Conservation (phyloP, 495 filamentous ascomycete species). For the Platismatia glauca region DNA sequence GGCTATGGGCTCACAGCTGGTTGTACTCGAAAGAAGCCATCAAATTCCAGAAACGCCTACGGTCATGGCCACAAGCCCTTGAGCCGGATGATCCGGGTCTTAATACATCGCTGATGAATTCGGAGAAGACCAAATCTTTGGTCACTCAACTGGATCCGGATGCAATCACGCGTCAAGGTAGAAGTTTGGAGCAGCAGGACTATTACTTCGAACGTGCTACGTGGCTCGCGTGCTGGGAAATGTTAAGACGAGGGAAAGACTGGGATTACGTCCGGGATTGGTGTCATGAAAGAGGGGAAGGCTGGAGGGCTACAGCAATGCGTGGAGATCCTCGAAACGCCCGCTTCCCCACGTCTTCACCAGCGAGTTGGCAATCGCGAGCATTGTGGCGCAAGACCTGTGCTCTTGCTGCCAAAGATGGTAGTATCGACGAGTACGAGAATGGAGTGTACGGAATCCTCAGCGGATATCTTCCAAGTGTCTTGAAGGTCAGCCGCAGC, state of each 20-base stretch:
- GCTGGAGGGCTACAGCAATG: slow-evolving; percentile 72
- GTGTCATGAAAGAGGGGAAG: slow-evolving; percentile 67
- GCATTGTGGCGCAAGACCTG: slow-evolving; percentile 76
- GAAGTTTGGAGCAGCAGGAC: slow-evolving; percentile 66
- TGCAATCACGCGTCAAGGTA: slow-evolving; percentile 66
- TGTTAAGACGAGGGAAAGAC: slow-evolving; percentile 67
- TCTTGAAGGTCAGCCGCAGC: slow-evolving; percentile 62
- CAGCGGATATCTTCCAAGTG: slow-evolving; percentile 69
- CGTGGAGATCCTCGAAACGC: slow-evolving; percentile 33
- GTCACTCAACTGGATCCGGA: slow-evolving; percentile 94
- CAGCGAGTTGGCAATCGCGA: slow-evolving; percentile 31
- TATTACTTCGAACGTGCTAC: slow-evolving; percentile 76
- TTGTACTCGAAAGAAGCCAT: slow-evolving; percentile 81
- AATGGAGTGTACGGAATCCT: slow-evolving; percentile 82
- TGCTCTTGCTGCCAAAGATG: slow-evolving; percentile 59
- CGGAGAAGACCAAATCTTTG: slow-evolving; percentile 51
- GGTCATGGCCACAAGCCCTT: slow-evolving; percentile 52
- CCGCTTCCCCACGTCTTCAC: background rate
- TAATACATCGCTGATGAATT: slow-evolving; percentile 45
- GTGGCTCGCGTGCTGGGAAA: slow-evolving; percentile 83
- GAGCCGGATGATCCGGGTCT: slow-evolving; percentile 50
- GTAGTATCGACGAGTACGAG: slow-evolving; percentile 66
- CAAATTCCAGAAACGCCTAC: slow-evolving; percentile 77
- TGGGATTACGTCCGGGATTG: slow-evolving; percentile 69
- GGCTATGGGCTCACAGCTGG: slow-evolving; percentile 76